Conservation (phyloP, 495 filamentous ascomycete genomes). For the Letharia lupina region DNA sequence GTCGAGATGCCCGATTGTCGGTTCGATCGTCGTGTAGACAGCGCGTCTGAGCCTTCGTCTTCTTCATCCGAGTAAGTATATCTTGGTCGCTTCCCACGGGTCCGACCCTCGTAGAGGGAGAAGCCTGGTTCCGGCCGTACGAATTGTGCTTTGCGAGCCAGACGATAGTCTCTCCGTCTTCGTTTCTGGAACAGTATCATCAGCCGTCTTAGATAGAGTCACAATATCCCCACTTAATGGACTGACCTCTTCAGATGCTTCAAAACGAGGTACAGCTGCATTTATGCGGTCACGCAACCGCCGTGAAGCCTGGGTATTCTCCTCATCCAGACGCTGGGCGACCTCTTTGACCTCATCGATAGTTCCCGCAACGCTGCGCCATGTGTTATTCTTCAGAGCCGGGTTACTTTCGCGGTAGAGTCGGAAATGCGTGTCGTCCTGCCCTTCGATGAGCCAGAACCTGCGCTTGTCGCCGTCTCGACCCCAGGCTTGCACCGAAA, state of each 20-base stretch:
- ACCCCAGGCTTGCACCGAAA: conserved; percentile 94
- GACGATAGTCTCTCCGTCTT: conserved; percentile 82
- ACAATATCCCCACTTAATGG: background rate
- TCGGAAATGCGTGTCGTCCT: conserved; percentile 87
- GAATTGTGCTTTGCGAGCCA: conserved; percentile 79
- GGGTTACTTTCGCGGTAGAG: conserved; percentile 94
- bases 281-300: conserved; percentile 67
- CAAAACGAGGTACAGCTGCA: conserved; percentile 84
- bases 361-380: conserved; percentile 85
- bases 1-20: conserved; percentile 65
- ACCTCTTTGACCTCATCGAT: conserved; percentile 78
- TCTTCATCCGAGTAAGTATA: conserved; percentile 95
- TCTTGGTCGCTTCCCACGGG: conserved; percentile 87
- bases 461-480: conserved; percentile 80
- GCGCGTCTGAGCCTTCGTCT: conserved; percentile 65
- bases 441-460: conserved; percentile 89
- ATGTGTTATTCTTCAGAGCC: conserved; percentile 62
- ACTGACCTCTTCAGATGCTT: conserved; percentile 81
- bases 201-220: conserved; percentile 5
- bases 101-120: conserved; percentile 92
- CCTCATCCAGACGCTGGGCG: conserved; percentile 63
- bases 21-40: conserved; percentile 59
- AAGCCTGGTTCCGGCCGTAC: conserved; percentile 79
- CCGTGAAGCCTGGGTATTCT: conserved; percentile 70
- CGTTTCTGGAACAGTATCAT: conserved; percentile 60